A percentile compares a stretch with the other conserved stretches of the same genome.
phyloP scores from a whole-genome alignment of 73 alveolate genomes.

The Paramecium tetraurelia region DNA sequence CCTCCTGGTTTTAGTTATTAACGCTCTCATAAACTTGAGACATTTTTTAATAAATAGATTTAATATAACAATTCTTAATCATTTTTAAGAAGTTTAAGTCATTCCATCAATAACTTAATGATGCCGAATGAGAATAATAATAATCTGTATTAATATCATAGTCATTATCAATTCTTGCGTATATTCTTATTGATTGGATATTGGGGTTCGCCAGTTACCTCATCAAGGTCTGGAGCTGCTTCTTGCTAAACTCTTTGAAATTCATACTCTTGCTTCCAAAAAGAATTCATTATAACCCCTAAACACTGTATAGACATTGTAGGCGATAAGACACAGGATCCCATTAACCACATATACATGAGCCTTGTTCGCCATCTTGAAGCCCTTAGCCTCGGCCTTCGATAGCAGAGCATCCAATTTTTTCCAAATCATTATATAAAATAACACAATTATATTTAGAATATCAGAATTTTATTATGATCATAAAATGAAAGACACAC shows the following conservation, averaged over 20 bases:
- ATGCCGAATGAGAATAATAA: neutral
- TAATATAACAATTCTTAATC: neutral
- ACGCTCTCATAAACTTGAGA: neutral
- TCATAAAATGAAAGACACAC: neutral
- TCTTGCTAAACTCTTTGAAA: neutral
- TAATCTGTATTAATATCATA: neutral
- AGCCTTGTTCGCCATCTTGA: slow-evolving; percentile 55
- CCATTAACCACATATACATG: slow-evolving; percentile 43
- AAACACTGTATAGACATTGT: slow-evolving; percentile 47
- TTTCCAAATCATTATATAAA: slow-evolving; percentile 42
- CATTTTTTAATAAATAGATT: neutral
- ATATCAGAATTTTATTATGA: neutral
- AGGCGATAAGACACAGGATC: slow-evolving; percentile 17
- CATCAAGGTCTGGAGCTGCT: slow-evolving; percentile 41
- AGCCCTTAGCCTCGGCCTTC: slow-evolving; percentile 58
- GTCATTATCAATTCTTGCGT: neutral
- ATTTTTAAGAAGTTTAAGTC: neutral
- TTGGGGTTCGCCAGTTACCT: neutral
- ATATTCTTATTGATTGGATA: slow-evolving; percentile 7
- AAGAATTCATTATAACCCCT: slow-evolving; percentile 61
- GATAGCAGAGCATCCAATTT: slow-evolving; percentile 54
- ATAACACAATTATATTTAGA: neutral
- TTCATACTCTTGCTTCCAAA: slow-evolving; percentile 58
- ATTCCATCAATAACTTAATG: neutral
- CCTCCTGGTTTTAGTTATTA: neutral